Base-by-base conservation (phyloP, 345 rosid species). In the Cardamine chenopodiifolia region DNA sequence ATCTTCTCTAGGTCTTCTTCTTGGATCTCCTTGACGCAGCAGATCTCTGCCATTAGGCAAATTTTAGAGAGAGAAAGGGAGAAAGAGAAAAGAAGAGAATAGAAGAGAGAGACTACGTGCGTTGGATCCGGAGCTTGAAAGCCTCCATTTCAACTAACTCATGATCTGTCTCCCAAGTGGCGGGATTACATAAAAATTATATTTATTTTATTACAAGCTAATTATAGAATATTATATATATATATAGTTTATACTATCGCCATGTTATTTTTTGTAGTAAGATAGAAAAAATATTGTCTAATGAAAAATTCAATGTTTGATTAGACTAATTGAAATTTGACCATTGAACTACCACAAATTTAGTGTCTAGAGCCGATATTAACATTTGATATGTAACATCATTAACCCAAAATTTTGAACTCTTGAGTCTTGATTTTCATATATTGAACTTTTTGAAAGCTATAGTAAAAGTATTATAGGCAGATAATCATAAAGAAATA, bases 111-210 rank as follows among this genome's bases (percentile, higher is more conserved):
- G 73, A 52, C 64, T 29, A 57, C 78, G 45, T 74, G 86, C 78
- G 73, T 83, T 66, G 86, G 83, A 83, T 83, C 82, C 80, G 35
- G 64, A 74, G 78, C 81, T 73, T 77, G 68, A 77, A 73, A 76
- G 79, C 68, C 75, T 61, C 70, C 79, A 70, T 64, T 72, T 78
- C 82, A 82, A 79, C 78, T 68, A 79, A 73, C 79, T 68, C 59
- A 40, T 66, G 71, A 57, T 80, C 83, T 76, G 75, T 72, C 83
- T 72, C 73, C 80, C 84, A 67, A 65, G 49, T 55, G 80, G 76
- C 81, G 81, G 81, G 77, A 40, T 65, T 65, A 66, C 76, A 47
- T 6, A 29, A 29, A 73, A 62, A 70, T 23, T 70, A 39, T 10
- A 10, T 74, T 66, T 74, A 74, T 60, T 54, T 49, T 74, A 57